These are phyloP conservation scores for Dothistroma septosporum DNA, from an alignment of 2,329 filamentous ascomycete genomes.

Conservation along the genomic window DNA sequence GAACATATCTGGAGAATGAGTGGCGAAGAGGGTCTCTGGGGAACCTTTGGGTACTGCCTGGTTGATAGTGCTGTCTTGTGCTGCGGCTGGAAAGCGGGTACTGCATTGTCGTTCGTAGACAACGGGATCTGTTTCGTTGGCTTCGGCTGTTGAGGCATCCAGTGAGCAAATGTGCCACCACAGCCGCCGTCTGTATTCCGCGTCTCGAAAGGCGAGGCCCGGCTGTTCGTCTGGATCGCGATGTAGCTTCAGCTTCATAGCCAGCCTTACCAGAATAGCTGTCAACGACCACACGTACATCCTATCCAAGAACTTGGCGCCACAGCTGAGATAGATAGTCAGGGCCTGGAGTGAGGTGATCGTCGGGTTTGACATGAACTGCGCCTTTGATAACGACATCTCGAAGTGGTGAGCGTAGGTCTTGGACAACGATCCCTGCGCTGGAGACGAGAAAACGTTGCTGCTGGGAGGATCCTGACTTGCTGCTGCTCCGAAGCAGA, in stretches of 20 bases:
- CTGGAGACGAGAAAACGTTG: conserved; percentile 6
- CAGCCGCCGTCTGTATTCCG: conserved; percentile 19
- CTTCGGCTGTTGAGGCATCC: conserved; percentile 19
- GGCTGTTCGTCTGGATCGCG: conserved; percentile 18
- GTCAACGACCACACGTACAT: conserved; percentile 20
- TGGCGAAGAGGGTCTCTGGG: background rate
- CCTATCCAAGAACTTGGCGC: conserved; percentile 12
- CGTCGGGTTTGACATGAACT: conserved; percentile 18
- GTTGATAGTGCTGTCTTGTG: conserved; percentile 13
- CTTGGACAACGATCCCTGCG: conserved; percentile 5
- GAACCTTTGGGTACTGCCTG: conserved; percentile 1
- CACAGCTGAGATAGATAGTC: conserved; percentile 18
- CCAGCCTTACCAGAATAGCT: conserved; percentile 19
- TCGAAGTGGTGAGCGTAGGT: conserved; percentile 16
- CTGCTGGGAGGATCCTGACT: conserved; percentile 11
- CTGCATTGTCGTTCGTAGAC: conserved; percentile 22
- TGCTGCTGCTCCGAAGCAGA: conserved; percentile 21
- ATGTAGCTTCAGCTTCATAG: conserved; percentile 21
- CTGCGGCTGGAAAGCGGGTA: conserved; percentile 14
- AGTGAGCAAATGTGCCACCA: conserved; percentile 26
- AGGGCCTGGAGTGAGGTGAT: conserved; percentile 18
- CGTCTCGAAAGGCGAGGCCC: conserved; percentile 12
- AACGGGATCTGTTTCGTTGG: conserved; percentile 18
- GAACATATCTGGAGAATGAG: conserved; percentile 18
- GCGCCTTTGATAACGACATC: conserved; percentile 12